These are phyloP conservation scores for Peltaster fructicola DNA, from an alignment of 2,329 filamentous ascomycete genomes.

Conservation along the genomic window DNA sequence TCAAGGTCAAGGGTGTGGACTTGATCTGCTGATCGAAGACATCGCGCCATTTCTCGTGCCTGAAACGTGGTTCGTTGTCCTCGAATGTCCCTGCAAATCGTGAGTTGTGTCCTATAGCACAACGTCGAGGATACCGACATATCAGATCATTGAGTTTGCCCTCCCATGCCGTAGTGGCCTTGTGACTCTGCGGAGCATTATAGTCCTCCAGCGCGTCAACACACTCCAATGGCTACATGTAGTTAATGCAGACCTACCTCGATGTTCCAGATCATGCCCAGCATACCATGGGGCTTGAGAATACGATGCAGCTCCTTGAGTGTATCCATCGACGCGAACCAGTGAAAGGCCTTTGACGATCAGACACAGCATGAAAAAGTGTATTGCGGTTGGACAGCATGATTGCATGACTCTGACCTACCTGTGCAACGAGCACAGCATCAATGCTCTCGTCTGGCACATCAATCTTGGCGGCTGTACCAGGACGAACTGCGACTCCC, in stretches of 20 bases:
- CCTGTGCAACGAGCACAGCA: slow-evolving; percentile 50
- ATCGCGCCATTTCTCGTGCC: slow-evolving; percentile 44
- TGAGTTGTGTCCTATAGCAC: too few relatives aligned
- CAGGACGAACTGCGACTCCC: slow-evolving; percentile 38
- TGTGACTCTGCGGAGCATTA: slow-evolving; percentile 43
- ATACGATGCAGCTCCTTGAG: slow-evolving; percentile 50
- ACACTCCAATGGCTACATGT: too few relatives aligned
- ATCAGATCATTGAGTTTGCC: slow-evolving; percentile 39
- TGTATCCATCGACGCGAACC: slow-evolving; percentile 49
- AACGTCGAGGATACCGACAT: too few relatives aligned
- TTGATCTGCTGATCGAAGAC: slow-evolving; percentile 45
- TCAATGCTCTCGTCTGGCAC: slow-evolving; percentile 42
- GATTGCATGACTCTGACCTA: slow-evolving; percentile 21
- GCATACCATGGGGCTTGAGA: slow-evolving; percentile 39
- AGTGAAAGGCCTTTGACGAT: slow-evolving; percentile 22
- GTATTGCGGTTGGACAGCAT: background rate
- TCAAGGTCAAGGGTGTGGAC: slow-evolving; percentile 29
- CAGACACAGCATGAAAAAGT: slow-evolving; percentile 1
- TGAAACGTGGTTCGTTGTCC: slow-evolving; percentile 47
- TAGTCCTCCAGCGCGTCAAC: too few relatives aligned
- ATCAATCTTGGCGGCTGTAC: slow-evolving; percentile 40
- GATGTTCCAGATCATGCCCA: slow-evolving; percentile 51
- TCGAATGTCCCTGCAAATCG: slow-evolving; percentile 36
- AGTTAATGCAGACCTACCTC: slow-evolving; percentile 7
- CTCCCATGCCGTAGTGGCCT: slow-evolving; percentile 43